Conservation (phyloP, 371 early-diverging fungal genomes). For the Sporodiniella umbellata region DNA sequence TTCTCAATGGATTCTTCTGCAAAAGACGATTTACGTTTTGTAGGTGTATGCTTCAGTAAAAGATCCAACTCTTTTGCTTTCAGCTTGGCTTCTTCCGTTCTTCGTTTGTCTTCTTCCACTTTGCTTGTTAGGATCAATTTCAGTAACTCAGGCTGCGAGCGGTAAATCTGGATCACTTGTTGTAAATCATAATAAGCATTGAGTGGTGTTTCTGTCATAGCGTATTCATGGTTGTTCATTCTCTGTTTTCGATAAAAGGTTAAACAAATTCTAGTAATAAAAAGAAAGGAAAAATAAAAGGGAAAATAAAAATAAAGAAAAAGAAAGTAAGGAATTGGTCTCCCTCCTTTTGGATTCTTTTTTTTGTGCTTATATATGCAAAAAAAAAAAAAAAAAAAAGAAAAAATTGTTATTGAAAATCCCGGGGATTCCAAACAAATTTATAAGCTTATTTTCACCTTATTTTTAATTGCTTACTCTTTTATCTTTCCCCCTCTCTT, state of each 20-base stretch:
- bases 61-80: slow-evolving; percentile 53
- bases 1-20: slow-evolving; percentile 9
- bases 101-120: slow-evolving; percentile 65
- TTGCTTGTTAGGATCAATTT: slow-evolving; percentile 61
- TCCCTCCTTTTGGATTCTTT: not conserved
- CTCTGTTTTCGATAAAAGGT: no score
- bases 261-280: no score
- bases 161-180: slow-evolving; percentile 53
- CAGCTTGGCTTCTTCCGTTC: slow-evolving; percentile 59
- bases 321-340: not conserved
- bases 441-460: not conserved
- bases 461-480: not conserved
- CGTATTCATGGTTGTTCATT: not conserved
- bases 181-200: slow-evolving; percentile 44
- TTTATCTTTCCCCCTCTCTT: not conserved
- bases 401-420: not conserved
- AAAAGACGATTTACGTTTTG: slow-evolving; percentile 5
- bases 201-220: not conserved
- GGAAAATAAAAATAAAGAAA: not conserved
- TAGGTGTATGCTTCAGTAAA: slow-evolving; percentile 19
- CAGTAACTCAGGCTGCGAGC: slow-evolving; percentile 59
- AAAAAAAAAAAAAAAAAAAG: no score
- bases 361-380: no score
- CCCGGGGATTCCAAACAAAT: not conserved
- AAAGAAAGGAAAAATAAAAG: not conserved